Evolutionary conservation across 768 basidiomycete species (phyloP).

Genomic region (Pleurotus citrinopileatus): DNA sequence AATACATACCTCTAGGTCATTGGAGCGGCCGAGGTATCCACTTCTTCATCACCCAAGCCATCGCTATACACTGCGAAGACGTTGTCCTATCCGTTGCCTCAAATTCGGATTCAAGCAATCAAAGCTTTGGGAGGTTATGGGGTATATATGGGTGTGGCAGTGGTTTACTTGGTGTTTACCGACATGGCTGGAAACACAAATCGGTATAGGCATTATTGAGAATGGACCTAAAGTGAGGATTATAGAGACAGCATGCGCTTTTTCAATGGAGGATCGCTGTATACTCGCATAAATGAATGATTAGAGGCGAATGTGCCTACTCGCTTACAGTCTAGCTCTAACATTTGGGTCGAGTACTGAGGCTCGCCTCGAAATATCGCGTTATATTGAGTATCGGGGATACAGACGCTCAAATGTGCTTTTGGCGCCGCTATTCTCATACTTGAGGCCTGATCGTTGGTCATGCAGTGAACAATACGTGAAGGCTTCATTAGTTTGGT

Average conservation of each 20-base stretch:
- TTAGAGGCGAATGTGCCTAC: too few species aligned
- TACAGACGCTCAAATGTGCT: too few species aligned
- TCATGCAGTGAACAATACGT: too few species aligned
- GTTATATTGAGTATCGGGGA: too few species aligned
- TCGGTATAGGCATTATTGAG: background rate
- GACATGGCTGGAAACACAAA: background rate
- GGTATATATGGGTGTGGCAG: constrained; percentile 17
- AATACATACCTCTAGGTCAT: constrained; percentile 15
- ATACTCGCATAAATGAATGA: too few species aligned
- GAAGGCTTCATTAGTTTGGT: too few species aligned
- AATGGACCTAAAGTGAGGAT: background rate
- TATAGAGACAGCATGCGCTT: background rate
- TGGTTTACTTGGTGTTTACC: constrained; percentile 14
- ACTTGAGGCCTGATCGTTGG: too few species aligned
- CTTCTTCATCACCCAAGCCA: constrained; percentile 26
- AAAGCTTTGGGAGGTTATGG: constrained; percentile 2
- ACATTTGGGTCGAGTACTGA: too few species aligned
- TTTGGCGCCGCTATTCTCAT: too few species aligned
- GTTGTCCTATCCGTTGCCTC: constrained; percentile 18
- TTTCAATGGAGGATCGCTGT: too few species aligned
- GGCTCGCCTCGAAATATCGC: too few species aligned
- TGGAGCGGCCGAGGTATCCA: constrained; percentile 14
- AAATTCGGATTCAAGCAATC: background rate
- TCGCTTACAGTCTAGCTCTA: too few species aligned
- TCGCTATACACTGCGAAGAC: constrained; percentile 30